phyloP scores from a whole-genome alignment of 2,329 filamentous ascomycete species.

The Aspergillus thermomutatus region DNA sequence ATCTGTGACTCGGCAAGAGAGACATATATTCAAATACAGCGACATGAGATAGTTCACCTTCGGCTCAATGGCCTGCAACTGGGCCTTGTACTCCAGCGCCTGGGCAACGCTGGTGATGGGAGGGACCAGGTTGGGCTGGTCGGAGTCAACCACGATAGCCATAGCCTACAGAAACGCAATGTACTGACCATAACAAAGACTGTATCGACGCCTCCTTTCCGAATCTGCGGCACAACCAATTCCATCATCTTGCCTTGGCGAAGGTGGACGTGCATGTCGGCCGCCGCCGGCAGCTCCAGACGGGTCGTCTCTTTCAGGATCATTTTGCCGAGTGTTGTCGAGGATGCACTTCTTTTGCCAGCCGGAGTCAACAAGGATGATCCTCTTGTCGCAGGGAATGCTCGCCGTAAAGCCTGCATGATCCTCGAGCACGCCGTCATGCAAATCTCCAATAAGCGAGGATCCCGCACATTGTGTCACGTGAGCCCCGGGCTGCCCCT shows the following conservation, averaged over 20 bases:
- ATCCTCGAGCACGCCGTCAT: neutral
- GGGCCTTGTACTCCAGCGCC: slow-evolving; percentile 64
- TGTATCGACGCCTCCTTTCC: slow-evolving; percentile 63
- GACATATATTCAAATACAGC: slow-evolving; percentile 46
- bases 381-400: neutral
- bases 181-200: slow-evolving; percentile 52
- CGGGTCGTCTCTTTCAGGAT: neutral
- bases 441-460: neutral
- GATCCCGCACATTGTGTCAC: neutral
- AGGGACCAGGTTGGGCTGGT: slow-evolving; percentile 62
- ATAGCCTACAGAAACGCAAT: neutral
- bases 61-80: slow-evolving; percentile 58
- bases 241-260: slow-evolving; percentile 64
- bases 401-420: neutral
- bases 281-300: slow-evolving; percentile 57
- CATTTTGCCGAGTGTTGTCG: neutral
- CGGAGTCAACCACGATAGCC: slow-evolving; percentile 8
- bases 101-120: slow-evolving; percentile 60
- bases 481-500: neutral
- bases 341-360: neutral
- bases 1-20: too few relatives aligned
- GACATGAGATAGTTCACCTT: slow-evolving; percentile 71
- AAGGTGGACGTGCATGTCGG: slow-evolving; percentile 70
- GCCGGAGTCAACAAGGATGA: neutral
- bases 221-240: slow-evolving; percentile 52